Evolutionary conservation across 306 rosid species (phyloP), one percentile per base, ranked within the genome.

Genomic region (Parietaria judaica): DNA sequence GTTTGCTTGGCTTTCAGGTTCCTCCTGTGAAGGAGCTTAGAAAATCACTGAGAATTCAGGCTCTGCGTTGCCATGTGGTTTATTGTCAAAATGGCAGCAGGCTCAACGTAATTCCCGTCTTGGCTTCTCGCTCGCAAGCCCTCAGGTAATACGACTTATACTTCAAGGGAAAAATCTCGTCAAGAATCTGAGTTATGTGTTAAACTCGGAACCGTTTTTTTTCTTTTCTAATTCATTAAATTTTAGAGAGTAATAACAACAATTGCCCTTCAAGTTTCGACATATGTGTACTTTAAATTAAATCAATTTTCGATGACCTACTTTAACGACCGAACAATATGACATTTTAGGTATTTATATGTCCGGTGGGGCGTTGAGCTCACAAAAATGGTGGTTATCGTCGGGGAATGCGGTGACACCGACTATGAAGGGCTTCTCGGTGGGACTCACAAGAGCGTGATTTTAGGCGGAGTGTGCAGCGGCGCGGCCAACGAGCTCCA

Each of bases 41-140:
- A 55, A 94, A 94, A 75, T 44, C 68, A 53, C 66, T 94, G 72
- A 86, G 99, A 78, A 88, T 86, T 75, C 99, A 86, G 78, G 97
- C 95, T 74, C 78, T 94, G n/a, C 97, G 99, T 47, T 82, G 99
- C 78, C 97, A 84, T 79, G 90, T 76, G 63, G 80, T 94, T 74
- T 88, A 94, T 82, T 82, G 94, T 73, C 94, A 94, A 75, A 84
- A 88, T 56, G 97, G 99, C 66, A 72, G 77, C 56, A 84, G 97
- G 58, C 72, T 94, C 72, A 86, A 94, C 54, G 87, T 94, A 54
- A 86, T 94, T 79, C 99, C 99, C 14, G 95, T 94, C 10, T 64
- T 83, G 77, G 99, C 99, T 51, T 94, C 99, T 83, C 97, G 99
- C 61, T 82, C 94, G 68, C 97, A 94, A 70, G 94, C 99, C 63